Base-by-base conservation (phyloP, 441 rosid genomes). In the Syzygium malaccense region DNA sequence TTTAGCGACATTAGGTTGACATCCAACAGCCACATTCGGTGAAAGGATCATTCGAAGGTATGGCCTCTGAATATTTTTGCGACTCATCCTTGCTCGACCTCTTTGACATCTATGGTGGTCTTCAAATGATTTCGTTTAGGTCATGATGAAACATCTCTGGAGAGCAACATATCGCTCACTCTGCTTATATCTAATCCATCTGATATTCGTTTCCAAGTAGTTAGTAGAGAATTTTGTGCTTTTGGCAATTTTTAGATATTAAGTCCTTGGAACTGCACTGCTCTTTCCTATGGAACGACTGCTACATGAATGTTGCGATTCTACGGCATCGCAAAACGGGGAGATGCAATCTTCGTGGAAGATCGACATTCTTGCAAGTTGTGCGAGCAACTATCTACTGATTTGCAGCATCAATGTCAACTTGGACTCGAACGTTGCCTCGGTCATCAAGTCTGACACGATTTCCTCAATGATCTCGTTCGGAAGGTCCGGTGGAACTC, bases 391-490 rank as follows among this genome's bases (percentile, higher is more conserved):
- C 60, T 23, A 5, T 56, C 60, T 56, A 9, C 60, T 26, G 12
- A 56, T 23, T 56, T 56, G 28, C 0, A 0, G 1, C 60, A 56
- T n/a, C 33, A 28, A 60, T 60, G 33, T 60, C 68, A 7, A 6
- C 62, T 57, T 28, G 10, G 6, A 25, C 62, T 25, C 1, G n/a
- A 57, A 57, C 10, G 14, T 57, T 57, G 30, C 64, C 37, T 62
- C 10, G 18, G 11, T n/a, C 17, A 4, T 64, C 75, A 8, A 64
- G 75, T 15, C 15, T 2, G 23, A 30, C 32, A 15, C 6, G 9
- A 30, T 64, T 30, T 64, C 32, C 23, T 17, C 23, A 4, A 2
- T 0, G 6, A 17, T 2, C 13, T 18, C 12, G 0, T 23, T 64
- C 30, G 17, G 75, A 64, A 30, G 41, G 75, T 64, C 75, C 10